These are phyloP conservation scores for Lachnellula cervina DNA, from an alignment of 2,329 filamentous ascomycete genomes.

Conservation along the genomic window DNA sequence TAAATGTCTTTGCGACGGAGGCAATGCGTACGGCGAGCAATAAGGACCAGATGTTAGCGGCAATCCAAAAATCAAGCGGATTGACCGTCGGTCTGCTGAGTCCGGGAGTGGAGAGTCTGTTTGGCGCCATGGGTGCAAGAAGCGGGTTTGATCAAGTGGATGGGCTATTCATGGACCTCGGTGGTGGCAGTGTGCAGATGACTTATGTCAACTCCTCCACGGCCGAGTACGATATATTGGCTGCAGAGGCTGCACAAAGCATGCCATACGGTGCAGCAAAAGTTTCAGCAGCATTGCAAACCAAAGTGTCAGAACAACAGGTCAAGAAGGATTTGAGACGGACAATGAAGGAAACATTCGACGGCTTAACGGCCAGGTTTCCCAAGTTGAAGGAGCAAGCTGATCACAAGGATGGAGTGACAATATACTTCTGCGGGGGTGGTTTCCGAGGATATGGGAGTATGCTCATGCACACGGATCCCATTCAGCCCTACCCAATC, in stretches of 20 bases:
- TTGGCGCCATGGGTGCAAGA: conserved; percentile 79
- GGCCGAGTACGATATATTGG: conserved; percentile 45
- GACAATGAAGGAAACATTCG: conserved; percentile 57
- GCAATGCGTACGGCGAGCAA: conserved; percentile 80
- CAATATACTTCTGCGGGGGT: conserved; percentile 82
- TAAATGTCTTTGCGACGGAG: conserved; percentile 80
- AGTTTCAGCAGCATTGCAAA: conserved; percentile 46
- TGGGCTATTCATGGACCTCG: conserved; percentile 81
- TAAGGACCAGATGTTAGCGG: conserved; percentile 58
- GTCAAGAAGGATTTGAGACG: conserved; percentile 42
- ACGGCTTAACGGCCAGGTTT: conserved; percentile 45
- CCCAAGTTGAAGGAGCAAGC: conserved; percentile 46
- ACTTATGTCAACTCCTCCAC: conserved; percentile 52
- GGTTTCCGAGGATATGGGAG: conserved; percentile 90
- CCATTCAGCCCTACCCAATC: conserved; percentile 74
- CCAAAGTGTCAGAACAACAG: conserved; percentile 38
- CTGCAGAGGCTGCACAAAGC: conserved; percentile 51
- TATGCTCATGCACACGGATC: conserved; percentile 75
- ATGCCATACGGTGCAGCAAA: conserved; percentile 59
- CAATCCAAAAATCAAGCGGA: conserved; percentile 59
- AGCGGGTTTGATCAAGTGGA: conserved; percentile 66
- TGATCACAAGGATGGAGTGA: conserved; percentile 44
- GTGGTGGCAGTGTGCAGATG: conserved; percentile 66
- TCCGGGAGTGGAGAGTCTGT: conserved; percentile 74
- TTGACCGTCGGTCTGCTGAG: conserved; percentile 68